phyloP scores from a whole-genome alignment of 2,329 filamentous ascomycete species.

The Beauveria medogensis region DNA sequence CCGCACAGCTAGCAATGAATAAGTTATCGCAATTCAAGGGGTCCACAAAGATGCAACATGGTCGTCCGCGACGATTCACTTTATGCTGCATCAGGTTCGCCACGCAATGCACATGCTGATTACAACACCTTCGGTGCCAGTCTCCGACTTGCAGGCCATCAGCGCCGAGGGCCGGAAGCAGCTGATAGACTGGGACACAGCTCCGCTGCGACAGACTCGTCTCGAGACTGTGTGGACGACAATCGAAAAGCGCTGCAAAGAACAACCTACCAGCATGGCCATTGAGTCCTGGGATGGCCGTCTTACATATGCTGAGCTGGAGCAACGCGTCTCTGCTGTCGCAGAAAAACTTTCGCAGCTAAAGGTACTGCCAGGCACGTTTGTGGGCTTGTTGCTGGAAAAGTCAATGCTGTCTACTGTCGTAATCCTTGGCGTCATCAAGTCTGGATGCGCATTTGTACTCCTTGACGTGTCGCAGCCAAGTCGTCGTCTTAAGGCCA shows the following conservation, averaged over 20 bases:
- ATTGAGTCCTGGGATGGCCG: slow-evolving; percentile 20
- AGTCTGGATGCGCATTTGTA: slow-evolving; percentile 22
- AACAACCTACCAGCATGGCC: slow-evolving; percentile 8
- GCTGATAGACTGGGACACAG: background rate
- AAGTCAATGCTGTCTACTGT: slow-evolving; percentile 21
- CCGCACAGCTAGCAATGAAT: background rate
- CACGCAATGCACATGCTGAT: background rate
- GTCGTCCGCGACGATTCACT: background rate
- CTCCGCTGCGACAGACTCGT: background rate
- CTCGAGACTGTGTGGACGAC: background rate
- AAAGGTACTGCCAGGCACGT: background rate
- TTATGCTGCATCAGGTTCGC: background rate
- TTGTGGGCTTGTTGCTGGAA: slow-evolving; percentile 21
- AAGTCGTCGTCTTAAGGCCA: slow-evolving; percentile 11
- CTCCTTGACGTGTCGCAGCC: slow-evolving; percentile 20
- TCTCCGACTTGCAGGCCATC: background rate
- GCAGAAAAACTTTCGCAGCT: slow-evolving; percentile 11
- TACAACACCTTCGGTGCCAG: background rate
- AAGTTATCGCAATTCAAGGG: background rate
- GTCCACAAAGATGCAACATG: background rate
- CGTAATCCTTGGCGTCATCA: slow-evolving; percentile 20
- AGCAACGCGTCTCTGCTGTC: slow-evolving; percentile 15
- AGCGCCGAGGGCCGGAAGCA: background rate
- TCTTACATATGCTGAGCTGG: slow-evolving; percentile 18
- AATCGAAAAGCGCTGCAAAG: background rate